Base-by-base conservation (phyloP, 2,329 filamentous ascomycete genomes). In the Tolypocladium inflatum region DNA sequence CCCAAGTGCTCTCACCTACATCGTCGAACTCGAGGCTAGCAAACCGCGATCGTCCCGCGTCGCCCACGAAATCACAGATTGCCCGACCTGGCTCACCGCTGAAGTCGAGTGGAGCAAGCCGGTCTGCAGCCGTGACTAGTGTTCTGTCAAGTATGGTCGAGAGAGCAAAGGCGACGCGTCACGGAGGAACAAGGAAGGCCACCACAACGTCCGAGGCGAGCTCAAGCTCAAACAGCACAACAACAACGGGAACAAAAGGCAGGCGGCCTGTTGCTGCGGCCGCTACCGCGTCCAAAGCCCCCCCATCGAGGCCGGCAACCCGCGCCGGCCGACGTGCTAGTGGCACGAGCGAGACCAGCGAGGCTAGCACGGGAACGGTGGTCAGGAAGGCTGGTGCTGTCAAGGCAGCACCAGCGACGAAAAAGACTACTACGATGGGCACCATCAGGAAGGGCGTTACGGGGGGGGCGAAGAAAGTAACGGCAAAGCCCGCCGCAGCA, bases 1-100 rank as follows among this genome's bases (percentile, higher is more conserved):
- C 79, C 55, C 80, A 88, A 70, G 81, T 95, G 42, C 78, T 96
- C 3, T 96, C 91, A 1, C 91, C 91, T 2, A 88, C 89, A 56
- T 92, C 90, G 0, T 87, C 88, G 59, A 96, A 96, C 68, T 88
- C 89, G 7, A 85, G 89, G 55, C 80, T 88, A 19, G 76, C 64
- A 59, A 70, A 71, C 23, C 81, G 84, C 54, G 75, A 71, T 63
- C 71, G 76, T 10, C 73, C 76, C 2, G 67, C 69, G 6, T 82
- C 83, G n/a, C 80, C 82, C 17, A 71, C 74, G 30, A 86, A 87
- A 67, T 77, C 81, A 3, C 78, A 80, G 58, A 76, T 85, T 43
- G 76, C 81, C 2, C 80, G 82, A 30, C 80, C 85, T 30, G 75
- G 78, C 19, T 88, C 87, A 30, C 85, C 87, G 1, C 66, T 83